Percentiles rank a stretch among this genome's conserved stretches.
Conservation (phyloP, 2,329 filamentous ascomycete genomes). For the Shiraia sp. region DNA sequence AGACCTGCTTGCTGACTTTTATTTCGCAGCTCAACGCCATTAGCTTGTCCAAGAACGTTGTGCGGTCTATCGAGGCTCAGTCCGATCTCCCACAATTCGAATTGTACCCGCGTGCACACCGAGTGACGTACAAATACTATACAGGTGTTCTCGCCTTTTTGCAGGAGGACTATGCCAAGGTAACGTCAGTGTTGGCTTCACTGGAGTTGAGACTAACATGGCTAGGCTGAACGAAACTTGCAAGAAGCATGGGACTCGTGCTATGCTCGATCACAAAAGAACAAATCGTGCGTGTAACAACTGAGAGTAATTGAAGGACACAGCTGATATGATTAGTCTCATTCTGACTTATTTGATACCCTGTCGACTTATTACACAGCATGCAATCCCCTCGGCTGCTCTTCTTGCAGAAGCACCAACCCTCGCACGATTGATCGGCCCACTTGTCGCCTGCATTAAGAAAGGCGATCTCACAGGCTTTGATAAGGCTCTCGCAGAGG, state of each 20-base stretch:
- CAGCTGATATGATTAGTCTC: slow-evolving; percentile 57
- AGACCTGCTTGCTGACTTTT: slow-evolving; percentile 4
- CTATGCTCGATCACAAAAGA: slow-evolving; percentile 70
- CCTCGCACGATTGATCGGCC: slow-evolving; percentile 76
- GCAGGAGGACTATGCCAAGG: slow-evolving; percentile 87
- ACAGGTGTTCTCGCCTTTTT: slow-evolving; percentile 91
- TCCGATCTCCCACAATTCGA: slow-evolving; percentile 80
- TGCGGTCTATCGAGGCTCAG: slow-evolving; percentile 77
- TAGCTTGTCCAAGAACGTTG: slow-evolving; percentile 84
- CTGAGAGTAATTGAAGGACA: not conserved
- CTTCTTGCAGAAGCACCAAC: slow-evolving; percentile 76
- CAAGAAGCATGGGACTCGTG: slow-evolving; percentile 82
- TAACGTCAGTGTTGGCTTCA: slow-evolving; percentile 42
- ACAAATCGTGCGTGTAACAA: slow-evolving; percentile 71
- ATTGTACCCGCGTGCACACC: slow-evolving; percentile 83
- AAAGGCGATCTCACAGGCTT: slow-evolving; percentile 82
- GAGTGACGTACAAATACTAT: slow-evolving; percentile 96
- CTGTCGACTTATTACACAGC: slow-evolving; percentile 84
- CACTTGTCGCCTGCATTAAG: slow-evolving; percentile 78
- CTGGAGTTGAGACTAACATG: slow-evolving; percentile 14
- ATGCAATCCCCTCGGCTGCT: slow-evolving; percentile 74
- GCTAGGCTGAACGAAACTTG: slow-evolving; percentile 56
- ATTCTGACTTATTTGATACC: slow-evolving; percentile 96
- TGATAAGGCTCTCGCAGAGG: slow-evolving; percentile 76
- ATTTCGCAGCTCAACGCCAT: slow-evolving; percentile 72